Evolutionary conservation across 2,329 filamentous ascomycete species (phyloP).

Genomic region (Colletotrichum sp.): DNA sequence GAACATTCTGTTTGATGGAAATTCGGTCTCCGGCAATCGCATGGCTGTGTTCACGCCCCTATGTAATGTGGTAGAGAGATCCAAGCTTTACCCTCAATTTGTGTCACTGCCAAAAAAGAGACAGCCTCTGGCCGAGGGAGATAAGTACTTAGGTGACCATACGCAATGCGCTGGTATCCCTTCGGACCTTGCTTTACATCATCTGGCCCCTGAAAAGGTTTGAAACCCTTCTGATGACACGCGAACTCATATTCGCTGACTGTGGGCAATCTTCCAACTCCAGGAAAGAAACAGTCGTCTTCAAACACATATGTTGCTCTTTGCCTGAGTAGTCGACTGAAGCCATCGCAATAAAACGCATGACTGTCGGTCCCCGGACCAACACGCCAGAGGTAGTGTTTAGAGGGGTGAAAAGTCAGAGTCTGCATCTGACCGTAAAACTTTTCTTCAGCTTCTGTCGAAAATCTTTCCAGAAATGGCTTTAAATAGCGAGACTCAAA

Average conservation of each 20-base stretch:
- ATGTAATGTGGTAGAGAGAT: rapidly evolving
- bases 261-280: neutral
- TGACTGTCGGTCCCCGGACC: neutral
- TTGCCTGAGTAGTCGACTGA: neutral
- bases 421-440: neutral
- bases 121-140: neutral
- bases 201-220: neutral
- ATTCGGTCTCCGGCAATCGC: neutral
- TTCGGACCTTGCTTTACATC: neutral
- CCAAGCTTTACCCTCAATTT: neutral
- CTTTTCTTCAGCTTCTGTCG: neutral
- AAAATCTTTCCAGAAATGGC: neutral
- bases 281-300: neutral
- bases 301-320: neutral
- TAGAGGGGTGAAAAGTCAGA: neutral
- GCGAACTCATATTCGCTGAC: neutral
- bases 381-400: neutral
- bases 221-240: neutral
- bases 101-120: neutral
- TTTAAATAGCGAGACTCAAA: neutral
- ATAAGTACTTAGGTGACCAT: neutral
- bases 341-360: neutral
- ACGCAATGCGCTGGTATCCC: neutral
- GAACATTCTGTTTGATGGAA: neutral
- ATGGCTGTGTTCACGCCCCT: neutral